Base-by-base conservation (phyloP, 176 grass and related monocot species). In the Echinochloa phyllopogon region DNA sequence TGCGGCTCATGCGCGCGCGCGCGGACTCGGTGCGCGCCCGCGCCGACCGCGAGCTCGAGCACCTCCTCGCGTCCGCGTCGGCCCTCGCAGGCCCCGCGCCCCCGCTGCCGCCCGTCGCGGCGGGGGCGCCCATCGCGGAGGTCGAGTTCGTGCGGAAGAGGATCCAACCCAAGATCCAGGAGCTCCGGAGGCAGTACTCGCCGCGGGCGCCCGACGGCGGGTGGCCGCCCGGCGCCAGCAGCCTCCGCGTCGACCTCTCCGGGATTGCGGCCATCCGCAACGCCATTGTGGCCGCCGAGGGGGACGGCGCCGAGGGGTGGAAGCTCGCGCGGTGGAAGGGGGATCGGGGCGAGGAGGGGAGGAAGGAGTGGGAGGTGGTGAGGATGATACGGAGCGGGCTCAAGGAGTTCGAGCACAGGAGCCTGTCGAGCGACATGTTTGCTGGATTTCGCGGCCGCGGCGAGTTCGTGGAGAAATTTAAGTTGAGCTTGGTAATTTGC, bases 101-200 rank as follows among this genome's bases (percentile, higher is more conserved):
- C 4, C 25, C 78, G 69, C 69, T 43, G 69, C 84, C 80, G 63
- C 80, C 75, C 53, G 69, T 79, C 45, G 72, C 84, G 18, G 49
- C 74, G 36, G 63, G 74, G 63, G 68, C 69, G 52, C 84, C 91
- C 70, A 94, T 97, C 49, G 66, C 78, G 82, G 95, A 98, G 87
- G 17, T 93, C 43, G 90, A 94, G 74, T 88, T 91, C 44, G 82
- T 95, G 56, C 84, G 83, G 53, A 93, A 38, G 76, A 82, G 91
- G 89, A 91, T 98, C 80, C 85, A 90, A 39, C 89, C 96, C 4
- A 95, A 94, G 89, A 87, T 98, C 13, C 83, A 84, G 59, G 96
- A 95, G 89, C 82, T 98, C 45, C 88, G 77, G 82, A 78, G 69
- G 65, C 86, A 88, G 37, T 98, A 79, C 85, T 91, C 92, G 41